Percentiles rank a stretch among this genome's conserved stretches.
phyloP scores from a whole-genome alignment of 768 basidiomycete genomes.

The Boletus subcaerulescens region DNA sequence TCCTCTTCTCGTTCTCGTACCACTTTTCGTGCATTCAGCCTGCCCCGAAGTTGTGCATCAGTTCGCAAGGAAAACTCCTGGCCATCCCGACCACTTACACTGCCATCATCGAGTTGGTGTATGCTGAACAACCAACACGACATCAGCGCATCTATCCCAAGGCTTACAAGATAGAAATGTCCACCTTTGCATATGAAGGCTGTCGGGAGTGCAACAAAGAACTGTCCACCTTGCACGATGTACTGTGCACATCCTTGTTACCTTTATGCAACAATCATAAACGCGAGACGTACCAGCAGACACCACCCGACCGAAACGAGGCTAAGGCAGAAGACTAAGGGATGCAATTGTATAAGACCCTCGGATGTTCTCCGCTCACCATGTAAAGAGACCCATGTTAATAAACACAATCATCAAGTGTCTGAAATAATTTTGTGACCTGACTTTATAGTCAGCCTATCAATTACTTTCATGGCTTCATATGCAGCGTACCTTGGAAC shows the following conservation, averaged over 20 bases:
- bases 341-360: neutral
- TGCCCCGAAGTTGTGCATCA: neutral
- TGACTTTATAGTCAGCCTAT: neutral
- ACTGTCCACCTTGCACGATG: neutral
- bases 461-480: no score
- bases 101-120: slow-evolving; percentile 15
- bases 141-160: neutral
- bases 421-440: slow-evolving; percentile 7
- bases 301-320: slow-evolving; percentile 9
- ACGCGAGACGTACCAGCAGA: neutral
- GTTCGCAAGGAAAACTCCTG: no score
- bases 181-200: slow-evolving; percentile 5
- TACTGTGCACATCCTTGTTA: neutral
- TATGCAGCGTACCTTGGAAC: slow-evolving; percentile 1
- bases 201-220: slow-evolving; percentile 1
- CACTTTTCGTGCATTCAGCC: slow-evolving; percentile 11
- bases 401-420: slow-evolving; percentile 14
- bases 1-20: slow-evolving; percentile 4
- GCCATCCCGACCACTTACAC: neutral
- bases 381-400: slow-evolving; percentile 16
- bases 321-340: neutral
- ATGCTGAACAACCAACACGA: neutral
- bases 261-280: neutral
- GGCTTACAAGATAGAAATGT: neutral
- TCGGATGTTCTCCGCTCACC: neutral